phyloP scores from a whole-genome alignment of 2,329 filamentous ascomycete species.

The Fusarium setosum region DNA sequence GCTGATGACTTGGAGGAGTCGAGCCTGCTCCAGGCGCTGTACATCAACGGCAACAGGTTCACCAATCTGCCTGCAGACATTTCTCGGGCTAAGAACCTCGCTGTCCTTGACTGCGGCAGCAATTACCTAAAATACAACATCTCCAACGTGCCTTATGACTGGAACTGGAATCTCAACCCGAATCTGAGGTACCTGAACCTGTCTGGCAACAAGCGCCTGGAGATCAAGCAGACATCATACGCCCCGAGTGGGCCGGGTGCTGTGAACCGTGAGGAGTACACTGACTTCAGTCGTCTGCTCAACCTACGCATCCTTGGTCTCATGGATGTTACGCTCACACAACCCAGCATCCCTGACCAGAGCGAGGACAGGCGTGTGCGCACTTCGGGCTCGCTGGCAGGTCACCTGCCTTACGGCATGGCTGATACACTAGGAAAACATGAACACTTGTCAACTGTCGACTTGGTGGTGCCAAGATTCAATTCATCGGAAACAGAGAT shows the following conservation, averaged over 20 bases:
- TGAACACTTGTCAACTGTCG: constrained; percentile 94
- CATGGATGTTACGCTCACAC: constrained; percentile 97
- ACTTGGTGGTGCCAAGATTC: constrained; percentile 93
- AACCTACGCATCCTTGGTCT: constrained; percentile 90
- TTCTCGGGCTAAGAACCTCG: constrained; percentile 90
- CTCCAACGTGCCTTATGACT: constrained; percentile 98
- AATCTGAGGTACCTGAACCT: constrained; percentile 95
- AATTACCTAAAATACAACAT: constrained; percentile 99
- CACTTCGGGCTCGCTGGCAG: constrained; percentile 95
- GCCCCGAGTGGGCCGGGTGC: constrained; percentile 61
- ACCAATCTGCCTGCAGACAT: constrained; percentile 96
- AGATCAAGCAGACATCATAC: constrained; percentile 77
- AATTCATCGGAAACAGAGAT: constrained; percentile 91
- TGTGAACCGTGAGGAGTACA: constrained; percentile 74
- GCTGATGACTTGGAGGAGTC: constrained; percentile 94
- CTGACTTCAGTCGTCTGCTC: constrained; percentile 87
- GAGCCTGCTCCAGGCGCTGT: constrained; percentile 86
- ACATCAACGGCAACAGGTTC: constrained; percentile 98
- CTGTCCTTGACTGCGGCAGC: constrained; percentile 93
- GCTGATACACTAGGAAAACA: constrained; percentile 93
- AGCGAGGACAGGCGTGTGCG: constrained; percentile 94
- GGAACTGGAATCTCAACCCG: constrained; percentile 99
- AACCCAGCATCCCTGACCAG: constrained; percentile 92
- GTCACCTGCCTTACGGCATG: constrained; percentile 95
- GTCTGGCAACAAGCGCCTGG: constrained; percentile 94